These are phyloP conservation scores for Cetraspora pellucida DNA, from an alignment of 192 early-diverging fungal genomes.

Conservation along the genomic window DNA sequence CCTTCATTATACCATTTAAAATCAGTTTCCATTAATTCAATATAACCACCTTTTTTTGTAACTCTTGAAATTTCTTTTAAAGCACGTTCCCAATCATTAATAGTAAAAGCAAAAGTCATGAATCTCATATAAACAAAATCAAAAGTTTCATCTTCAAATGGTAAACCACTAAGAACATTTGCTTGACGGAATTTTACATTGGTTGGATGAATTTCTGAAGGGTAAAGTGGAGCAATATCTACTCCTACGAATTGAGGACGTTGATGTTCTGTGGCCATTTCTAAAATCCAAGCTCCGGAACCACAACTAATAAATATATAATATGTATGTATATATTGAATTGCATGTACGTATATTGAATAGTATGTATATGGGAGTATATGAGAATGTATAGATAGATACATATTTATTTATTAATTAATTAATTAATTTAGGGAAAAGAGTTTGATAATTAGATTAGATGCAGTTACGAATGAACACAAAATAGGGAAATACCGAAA, in stretches of 20 bases:
- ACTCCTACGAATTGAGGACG: slow-evolving; percentile 20
- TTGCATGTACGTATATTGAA: no score
- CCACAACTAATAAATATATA: slow-evolving; percentile 7
- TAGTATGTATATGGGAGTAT: no score
- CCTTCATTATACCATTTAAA: slow-evolving; percentile 13
- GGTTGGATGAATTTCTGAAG: slow-evolving; percentile 17
- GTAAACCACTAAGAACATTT: slow-evolving; percentile 44
- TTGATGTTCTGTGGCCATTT: slow-evolving; percentile 32
- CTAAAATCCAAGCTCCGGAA: slow-evolving; percentile 31
- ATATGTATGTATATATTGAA: no score
- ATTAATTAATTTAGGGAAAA: neutral
- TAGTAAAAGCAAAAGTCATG: slow-evolving; percentile 40
- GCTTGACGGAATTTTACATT: slow-evolving; percentile 34
- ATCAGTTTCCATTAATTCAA: slow-evolving; percentile 43
- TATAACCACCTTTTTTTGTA: slow-evolving; percentile 44
- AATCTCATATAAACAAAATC: slow-evolving; percentile 48
- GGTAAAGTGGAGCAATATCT: slow-evolving; percentile 29
- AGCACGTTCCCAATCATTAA: slow-evolving; percentile 42
- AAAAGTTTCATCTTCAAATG: slow-evolving; percentile 47
- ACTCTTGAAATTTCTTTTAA: slow-evolving; percentile 39
- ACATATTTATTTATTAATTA: neutral
- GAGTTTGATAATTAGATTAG: neutral
- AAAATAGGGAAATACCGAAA: neutral
- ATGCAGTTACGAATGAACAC: neutral
- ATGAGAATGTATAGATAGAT: neutral